These are phyloP conservation scores for Lactarius trivialis DNA, from an alignment of 768 basidiomycete genomes.

Conservation along the genomic window DNA sequence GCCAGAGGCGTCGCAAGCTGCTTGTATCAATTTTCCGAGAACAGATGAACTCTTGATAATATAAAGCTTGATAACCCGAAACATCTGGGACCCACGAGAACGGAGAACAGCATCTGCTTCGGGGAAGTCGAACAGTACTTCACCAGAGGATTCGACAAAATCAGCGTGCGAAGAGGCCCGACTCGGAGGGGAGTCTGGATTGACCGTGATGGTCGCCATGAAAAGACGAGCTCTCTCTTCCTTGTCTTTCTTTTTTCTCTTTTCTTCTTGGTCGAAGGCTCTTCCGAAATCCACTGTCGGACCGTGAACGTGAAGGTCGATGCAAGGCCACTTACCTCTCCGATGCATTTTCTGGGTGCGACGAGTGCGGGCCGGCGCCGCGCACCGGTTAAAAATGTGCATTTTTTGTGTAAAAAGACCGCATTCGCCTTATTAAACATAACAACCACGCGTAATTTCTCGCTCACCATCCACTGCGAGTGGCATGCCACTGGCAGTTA, in stretches of 20 bases:
- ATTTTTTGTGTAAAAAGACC: too few relatives aligned
- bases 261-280: too few relatives aligned
- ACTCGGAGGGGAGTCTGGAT: background rate
- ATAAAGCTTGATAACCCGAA: slow-evolving; percentile 39
- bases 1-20: background rate
- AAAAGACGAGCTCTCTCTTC: background rate
- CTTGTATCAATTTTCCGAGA: slow-evolving; percentile 25
- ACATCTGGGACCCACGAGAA: slow-evolving; percentile 37
- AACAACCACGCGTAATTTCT: too few relatives aligned
- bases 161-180: background rate
- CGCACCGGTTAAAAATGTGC: too few relatives aligned
- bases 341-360: too few relatives aligned
- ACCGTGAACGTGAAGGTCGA: too few relatives aligned
- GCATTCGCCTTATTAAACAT: too few relatives aligned
- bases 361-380: too few relatives aligned
- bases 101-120: slow-evolving; percentile 40
- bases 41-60: slow-evolving; percentile 39
- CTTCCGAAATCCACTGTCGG: background rate
- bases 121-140: slow-evolving; percentile 17
- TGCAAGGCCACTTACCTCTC: too few relatives aligned
- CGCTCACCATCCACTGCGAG: too few relatives aligned
- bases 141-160: background rate
- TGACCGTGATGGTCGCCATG: background rate
- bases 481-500: too few relatives aligned
- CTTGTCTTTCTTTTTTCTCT: too few relatives aligned